Percentiles rank a stretch among this genome's conserved stretches.
Evolutionary conservation across 306 rosid genomes (phyloP).

Genomic region (Clitoria ternatea): DNA sequence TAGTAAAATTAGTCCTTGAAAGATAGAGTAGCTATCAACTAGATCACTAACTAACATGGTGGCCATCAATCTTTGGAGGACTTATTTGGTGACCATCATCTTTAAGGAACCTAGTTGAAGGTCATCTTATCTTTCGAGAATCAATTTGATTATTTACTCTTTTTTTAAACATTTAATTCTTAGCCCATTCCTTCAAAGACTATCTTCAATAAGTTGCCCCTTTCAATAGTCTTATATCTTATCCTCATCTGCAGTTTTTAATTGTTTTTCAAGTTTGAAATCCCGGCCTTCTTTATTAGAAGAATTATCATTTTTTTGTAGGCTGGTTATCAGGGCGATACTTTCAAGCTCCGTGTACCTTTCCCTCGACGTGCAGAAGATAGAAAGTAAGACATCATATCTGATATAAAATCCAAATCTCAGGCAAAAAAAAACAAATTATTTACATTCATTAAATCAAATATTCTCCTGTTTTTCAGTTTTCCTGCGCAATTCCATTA

Average conservation of each 20-base stretch:
- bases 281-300: neutral
- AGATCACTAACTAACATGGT: too few relatives aligned
- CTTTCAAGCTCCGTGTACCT: constrained; percentile 88
- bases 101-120: too few relatives aligned
- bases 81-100: too few relatives aligned
- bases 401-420: constrained; percentile 11
- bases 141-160: too few relatives aligned
- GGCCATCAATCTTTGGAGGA: too few relatives aligned
- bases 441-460: neutral
- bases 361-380: constrained; percentile 84
- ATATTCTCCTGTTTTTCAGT: constrained; percentile 7
- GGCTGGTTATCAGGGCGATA: constrained; percentile 70
- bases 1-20: too few relatives aligned
- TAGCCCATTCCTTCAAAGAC: neutral
- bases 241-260: neutral
- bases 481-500: neutral
- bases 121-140: too few relatives aligned
- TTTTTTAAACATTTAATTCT: neutral
- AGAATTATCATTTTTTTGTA: constrained; percentile 13
- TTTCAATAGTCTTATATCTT: constrained; percentile 7
- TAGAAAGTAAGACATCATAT: constrained; percentile 69
- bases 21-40: too few relatives aligned
- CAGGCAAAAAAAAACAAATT: neutral
- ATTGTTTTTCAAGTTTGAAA: neutral
- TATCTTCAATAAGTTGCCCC: neutral